A percentile compares a stretch with the other conserved stretches of the same genome.
Evolutionary conservation across 2,329 filamentous ascomycete species (phyloP).

Genomic region (Hirsutella rhossiliensis): DNA sequence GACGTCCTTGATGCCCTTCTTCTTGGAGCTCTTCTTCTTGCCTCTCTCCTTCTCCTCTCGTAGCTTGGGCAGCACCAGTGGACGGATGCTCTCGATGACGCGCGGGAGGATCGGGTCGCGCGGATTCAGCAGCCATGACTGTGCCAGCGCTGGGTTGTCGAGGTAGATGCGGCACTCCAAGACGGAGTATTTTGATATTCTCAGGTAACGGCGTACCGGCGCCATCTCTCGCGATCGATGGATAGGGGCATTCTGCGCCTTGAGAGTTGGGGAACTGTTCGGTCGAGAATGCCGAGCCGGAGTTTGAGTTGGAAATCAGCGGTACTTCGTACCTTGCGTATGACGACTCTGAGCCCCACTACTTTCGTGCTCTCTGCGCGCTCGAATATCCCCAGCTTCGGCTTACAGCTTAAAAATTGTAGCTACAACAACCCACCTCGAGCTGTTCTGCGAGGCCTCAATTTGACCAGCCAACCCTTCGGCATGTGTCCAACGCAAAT

Average conservation of each 20-base stretch:
- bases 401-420: too few species aligned
- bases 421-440: too few species aligned
- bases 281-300: too few species aligned
- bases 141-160: slow-evolving; percentile 72
- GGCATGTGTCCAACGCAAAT: too few species aligned
- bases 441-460: too few species aligned
- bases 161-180: slow-evolving; percentile 96
- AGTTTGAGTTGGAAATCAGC: too few species aligned
- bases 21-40: slow-evolving; percentile 56
- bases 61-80: slow-evolving; percentile 79
- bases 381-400: too few species aligned
- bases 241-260: background rate
- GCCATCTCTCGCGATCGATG: slow-evolving; percentile 47
- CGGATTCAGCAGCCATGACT: slow-evolving; percentile 73
- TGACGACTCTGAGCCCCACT: too few species aligned
- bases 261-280: background rate
- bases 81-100: slow-evolving; percentile 75
- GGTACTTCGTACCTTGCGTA: too few species aligned
- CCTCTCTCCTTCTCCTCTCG: slow-evolving; percentile 63
- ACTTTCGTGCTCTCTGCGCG: too few species aligned
- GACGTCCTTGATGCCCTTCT: slow-evolving; percentile 78
- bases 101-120: slow-evolving; percentile 65
- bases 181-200: slow-evolving; percentile 86
- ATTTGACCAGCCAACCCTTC: too few species aligned
- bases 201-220: slow-evolving; percentile 76